Percentiles rank a stretch among this genome's conserved stretches.
Conservation (phyloP, 116 monocot genomes). For the Trichopus zeylanicus region DNA sequence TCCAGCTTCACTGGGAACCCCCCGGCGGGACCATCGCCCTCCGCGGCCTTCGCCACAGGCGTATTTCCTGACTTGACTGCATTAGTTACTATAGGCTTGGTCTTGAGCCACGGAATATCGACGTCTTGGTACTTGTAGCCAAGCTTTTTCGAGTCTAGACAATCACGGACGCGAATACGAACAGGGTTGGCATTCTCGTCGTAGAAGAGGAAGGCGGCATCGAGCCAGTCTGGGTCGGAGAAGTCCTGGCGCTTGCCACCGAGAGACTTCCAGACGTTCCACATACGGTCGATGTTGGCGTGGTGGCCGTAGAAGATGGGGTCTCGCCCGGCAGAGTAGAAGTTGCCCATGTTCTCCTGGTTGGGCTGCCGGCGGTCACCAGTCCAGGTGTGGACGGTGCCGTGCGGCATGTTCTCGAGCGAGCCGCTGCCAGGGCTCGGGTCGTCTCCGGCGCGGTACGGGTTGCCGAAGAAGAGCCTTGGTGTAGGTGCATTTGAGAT, state of each 20-base stretch:
- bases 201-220: constrained; percentile 31
- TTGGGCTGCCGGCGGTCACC: constrained; percentile 13
- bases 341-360: constrained; percentile 18
- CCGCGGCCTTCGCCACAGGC: not conserved
- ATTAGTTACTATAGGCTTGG: too few species aligned
- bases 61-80: too few species aligned
- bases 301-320: constrained; percentile 21
- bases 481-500: constrained; percentile 5
- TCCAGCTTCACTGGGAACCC: constrained; percentile 12
- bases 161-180: constrained; percentile 7
- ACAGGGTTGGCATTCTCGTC: constrained; percentile 26
- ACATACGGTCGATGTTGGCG: constrained; percentile 15
- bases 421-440: constrained; percentile 12
- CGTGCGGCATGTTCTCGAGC: constrained; percentile 13
- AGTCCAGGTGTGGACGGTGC: constrained; percentile 19
- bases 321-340: constrained; percentile 19
- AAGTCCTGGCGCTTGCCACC: constrained; percentile 2
- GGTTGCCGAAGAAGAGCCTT: constrained; percentile 14
- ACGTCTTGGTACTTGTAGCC: constrained; percentile 6
- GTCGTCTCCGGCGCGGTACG: constrained; percentile 2
- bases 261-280: constrained; percentile 17
- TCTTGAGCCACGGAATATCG: constrained; percentile 1
- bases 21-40: not conserved
- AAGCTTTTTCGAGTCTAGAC: constrained; percentile 6
- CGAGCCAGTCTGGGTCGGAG: constrained; percentile 20